These are phyloP conservation scores for Ascochyta clinopodiicola DNA, from an alignment of 2,329 filamentous ascomycete genomes.

Conservation along the genomic window DNA sequence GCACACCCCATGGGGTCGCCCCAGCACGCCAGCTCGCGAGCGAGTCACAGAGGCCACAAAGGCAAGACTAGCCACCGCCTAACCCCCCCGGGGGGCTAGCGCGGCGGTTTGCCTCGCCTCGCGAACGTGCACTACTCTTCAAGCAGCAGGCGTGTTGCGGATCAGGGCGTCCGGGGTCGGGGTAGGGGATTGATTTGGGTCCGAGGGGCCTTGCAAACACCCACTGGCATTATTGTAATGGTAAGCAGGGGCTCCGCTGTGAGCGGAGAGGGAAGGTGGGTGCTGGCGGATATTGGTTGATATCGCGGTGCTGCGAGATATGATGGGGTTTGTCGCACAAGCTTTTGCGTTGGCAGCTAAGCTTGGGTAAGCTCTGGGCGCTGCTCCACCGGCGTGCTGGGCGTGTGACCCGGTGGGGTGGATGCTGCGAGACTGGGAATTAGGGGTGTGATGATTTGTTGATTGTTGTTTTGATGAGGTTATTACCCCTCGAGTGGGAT, in stretches of 20 bases:
- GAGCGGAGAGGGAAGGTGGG: neutral
- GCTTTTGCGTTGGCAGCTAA: conserved; percentile 5
- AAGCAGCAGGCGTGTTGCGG: neutral
- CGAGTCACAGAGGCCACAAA: neutral
- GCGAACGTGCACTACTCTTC: neutral
- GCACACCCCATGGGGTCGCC: conserved; percentile 5
- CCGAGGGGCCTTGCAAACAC: neutral
- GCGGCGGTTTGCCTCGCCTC: neutral
- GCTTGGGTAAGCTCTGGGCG: neutral
- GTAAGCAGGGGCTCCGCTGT: neutral
- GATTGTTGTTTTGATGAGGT: no score
- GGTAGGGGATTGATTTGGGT: conserved; percentile 6
- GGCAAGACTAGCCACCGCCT: neutral
- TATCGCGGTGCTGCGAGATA: neutral
- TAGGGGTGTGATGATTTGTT: no score
- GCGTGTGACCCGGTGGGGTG: neutral
- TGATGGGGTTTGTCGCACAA: conserved; percentile 2
- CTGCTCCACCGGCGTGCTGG: neutral
- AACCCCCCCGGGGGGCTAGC: neutral
- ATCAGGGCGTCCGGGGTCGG: neutral
- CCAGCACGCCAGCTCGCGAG: neutral
- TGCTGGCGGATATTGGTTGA: neutral
- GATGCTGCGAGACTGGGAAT: neutral
- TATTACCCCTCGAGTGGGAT: no score
- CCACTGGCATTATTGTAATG: neutral